Percentiles rank a stretch among this genome's conserved stretches.
These are phyloP conservation scores for Podospora sp. DNA, from an alignment of 495 filamentous ascomycete genomes.

Conservation along the genomic window DNA sequence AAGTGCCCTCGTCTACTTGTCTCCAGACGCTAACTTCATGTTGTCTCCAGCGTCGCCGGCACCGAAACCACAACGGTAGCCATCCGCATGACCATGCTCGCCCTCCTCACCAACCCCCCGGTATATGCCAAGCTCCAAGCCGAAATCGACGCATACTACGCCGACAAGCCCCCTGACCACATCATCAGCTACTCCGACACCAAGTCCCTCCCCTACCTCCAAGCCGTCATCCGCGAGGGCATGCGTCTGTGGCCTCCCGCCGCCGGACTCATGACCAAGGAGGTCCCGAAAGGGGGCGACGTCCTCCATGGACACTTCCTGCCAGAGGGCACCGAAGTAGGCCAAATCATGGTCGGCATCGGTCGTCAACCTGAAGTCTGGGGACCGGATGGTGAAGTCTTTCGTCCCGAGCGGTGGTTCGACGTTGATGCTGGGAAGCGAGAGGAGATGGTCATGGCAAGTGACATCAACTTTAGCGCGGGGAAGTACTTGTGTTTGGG, in stretches of 20 bases:
- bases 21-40: too few relatives aligned
- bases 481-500: slow-evolving; percentile 43
- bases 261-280: slow-evolving; percentile 37
- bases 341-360: slow-evolving; percentile 36
- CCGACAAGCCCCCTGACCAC: slow-evolving; percentile 23
- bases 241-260: slow-evolving; percentile 44
- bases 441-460: slow-evolving; percentile 37
- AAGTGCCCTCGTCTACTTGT: too few relatives aligned
- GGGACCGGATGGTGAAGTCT: slow-evolving; percentile 47
- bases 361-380: slow-evolving; percentile 38
- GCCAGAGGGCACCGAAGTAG: slow-evolving; percentile 52
- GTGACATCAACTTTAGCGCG: slow-evolving; percentile 36
- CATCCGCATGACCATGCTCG: slow-evolving; percentile 57
- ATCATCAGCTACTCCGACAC: slow-evolving; percentile 44
- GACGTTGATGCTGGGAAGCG: slow-evolving; percentile 34
- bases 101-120: slow-evolving; percentile 47
- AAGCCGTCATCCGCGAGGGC: slow-evolving; percentile 50
- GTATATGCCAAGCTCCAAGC: slow-evolving; percentile 55
- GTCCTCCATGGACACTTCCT: slow-evolving; percentile 47
- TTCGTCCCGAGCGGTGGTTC: slow-evolving; percentile 57
- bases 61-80: slow-evolving; percentile 63
- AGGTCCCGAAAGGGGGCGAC: slow-evolving; percentile 49
- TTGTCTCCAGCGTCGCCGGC: slow-evolving; percentile 33
- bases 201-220: slow-evolving; percentile 47
- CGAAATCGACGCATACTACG: slow-evolving; percentile 51